Evolutionary conservation across 106 monocot species (phyloP), one percentile per base, ranked within the genome.

Genomic region (Apostasia shenzhenica): DNA sequence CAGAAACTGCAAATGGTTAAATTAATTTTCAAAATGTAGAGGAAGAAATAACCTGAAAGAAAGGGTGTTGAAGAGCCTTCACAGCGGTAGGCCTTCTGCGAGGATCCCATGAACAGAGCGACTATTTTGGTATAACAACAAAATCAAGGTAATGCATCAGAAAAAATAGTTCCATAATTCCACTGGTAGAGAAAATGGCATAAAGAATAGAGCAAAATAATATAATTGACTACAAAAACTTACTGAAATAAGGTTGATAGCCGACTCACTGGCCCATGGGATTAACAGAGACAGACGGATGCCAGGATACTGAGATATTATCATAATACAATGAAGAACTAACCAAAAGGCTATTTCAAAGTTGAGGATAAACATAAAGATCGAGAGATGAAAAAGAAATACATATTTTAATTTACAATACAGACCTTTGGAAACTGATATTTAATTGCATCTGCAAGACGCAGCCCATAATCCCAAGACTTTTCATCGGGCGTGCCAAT

Each of bases 381-480:
- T 26, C 26, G 1, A 11, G n/a, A 39, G 14, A 65, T 52, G 26
- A 56, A 48, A 56, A 39, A 50, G 39, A 59, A 5, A 37, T 44
- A 66, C 48, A 48, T 26, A 26, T 26, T 26, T 26, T 26, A 26
- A 26, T 26, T 26, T 26, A 26, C 26, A 26, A 26, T 48, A 5
- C 48, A 48, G 14, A 87, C 87, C 80, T 83, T 70, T 47, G 85
- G 89, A 73, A 89, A 89, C 14, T 80, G 75, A 70, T 65, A 89
- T 43, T 85, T 79, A 2, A 89, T 82, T 10, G 12, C 13, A 57
- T 77, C 61, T 47, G 89, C 89, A 51, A 89, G 77, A 8, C 72
- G 48, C 51, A 89, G 54, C 43, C 89, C 89, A 68, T 89, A 84
- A 51, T 64, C 63, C 89, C 89, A 89, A 45, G 85, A 82, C 70